Percentiles rank a stretch among this genome's conserved stretches.
phyloP scores from a whole-genome alignment of 371 early-diverging fungal genomes.

The Coemansia linderi region DNA sequence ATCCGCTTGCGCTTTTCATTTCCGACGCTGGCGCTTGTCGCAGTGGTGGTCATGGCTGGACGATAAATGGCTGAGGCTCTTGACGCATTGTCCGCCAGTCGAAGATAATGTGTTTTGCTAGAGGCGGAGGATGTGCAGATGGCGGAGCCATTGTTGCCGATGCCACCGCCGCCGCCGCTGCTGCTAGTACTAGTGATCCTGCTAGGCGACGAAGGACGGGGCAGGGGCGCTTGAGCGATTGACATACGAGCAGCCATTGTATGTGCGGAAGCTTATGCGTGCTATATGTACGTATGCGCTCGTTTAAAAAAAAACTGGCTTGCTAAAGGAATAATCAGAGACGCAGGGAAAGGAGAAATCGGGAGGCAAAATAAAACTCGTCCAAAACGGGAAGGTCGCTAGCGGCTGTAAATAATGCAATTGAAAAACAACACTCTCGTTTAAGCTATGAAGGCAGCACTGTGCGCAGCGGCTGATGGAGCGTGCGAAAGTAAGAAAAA shows the following conservation, averaged over 20 bases:
- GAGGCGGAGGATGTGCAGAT: constrained; percentile 3
- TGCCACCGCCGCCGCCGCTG: neutral
- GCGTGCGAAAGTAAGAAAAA: constrained; percentile 2
- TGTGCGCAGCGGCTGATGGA: neutral
- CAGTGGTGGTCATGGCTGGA: neutral
- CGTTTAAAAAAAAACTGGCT: neutral
- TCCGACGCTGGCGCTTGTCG: constrained; percentile 9
- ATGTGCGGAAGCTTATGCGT: constrained; percentile 1
- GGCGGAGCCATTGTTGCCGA: neutral
- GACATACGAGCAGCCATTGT: constrained; percentile 1
- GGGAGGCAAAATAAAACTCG: constrained; percentile 9
- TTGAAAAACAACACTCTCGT: neutral
- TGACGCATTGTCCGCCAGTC: neutral
- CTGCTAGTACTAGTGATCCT: neutral
- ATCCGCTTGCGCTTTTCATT: constrained; percentile 17
- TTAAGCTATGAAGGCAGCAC: constrained; percentile 2
- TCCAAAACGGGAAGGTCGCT: constrained; percentile 1
- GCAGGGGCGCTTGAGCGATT: constrained; percentile 6
- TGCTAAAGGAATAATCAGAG: constrained; percentile 1
- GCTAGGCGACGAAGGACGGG: neutral
- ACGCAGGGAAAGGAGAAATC: constrained; percentile 12
- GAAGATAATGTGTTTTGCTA: constrained; percentile 5
- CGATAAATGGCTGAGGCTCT: neutral
- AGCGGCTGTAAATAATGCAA: constrained; percentile 3
- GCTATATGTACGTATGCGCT: neutral